phyloP scores from a whole-genome alignment of 306 rosid genomes.

The Citrullus colocynthis region DNA sequence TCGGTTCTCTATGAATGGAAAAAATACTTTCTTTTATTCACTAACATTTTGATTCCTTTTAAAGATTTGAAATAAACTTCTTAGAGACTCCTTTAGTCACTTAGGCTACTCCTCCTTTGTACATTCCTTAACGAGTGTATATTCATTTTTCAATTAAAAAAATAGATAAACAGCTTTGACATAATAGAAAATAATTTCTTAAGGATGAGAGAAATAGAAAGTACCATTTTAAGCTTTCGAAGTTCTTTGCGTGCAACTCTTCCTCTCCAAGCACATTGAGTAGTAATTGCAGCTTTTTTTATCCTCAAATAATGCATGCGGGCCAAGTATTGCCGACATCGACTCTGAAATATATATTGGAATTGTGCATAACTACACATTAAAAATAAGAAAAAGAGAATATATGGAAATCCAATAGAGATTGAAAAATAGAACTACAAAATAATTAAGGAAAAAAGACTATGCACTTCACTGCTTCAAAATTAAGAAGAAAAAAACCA shows the following conservation, averaged over 20 bases:
- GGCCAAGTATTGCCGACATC: conserved; percentile 29
- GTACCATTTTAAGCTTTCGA: conserved; percentile 60
- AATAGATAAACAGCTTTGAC: background rate
- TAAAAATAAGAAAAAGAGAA: background rate
- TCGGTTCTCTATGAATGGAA: too few species aligned
- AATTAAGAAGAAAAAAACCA: too few species aligned
- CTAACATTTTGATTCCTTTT: too few species aligned
- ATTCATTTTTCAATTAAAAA: background rate
- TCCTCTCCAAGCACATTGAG: conserved; percentile 63
- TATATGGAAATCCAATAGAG: background rate
- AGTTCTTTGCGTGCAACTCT: conserved; percentile 55
- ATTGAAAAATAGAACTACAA: background rate
- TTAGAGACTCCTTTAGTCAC: too few species aligned
- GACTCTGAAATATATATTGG: conserved; percentile 32
- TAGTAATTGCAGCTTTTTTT: conserved; percentile 40
- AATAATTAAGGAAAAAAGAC: background rate
- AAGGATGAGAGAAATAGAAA: background rate
- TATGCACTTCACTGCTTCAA: background rate
- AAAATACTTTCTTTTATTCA: too few species aligned
- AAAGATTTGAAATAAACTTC: too few species aligned
- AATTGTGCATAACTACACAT: conserved; percentile 4
- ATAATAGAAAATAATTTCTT: background rate
- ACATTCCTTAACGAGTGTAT: background rate
- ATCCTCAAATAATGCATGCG: conserved; percentile 19
- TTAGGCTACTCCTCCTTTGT: background rate